Percentiles rank a stretch among this genome's conserved stretches.
Evolutionary conservation across 257 asterid species (phyloP).

Genomic region (Solanum paucissectum): DNA sequence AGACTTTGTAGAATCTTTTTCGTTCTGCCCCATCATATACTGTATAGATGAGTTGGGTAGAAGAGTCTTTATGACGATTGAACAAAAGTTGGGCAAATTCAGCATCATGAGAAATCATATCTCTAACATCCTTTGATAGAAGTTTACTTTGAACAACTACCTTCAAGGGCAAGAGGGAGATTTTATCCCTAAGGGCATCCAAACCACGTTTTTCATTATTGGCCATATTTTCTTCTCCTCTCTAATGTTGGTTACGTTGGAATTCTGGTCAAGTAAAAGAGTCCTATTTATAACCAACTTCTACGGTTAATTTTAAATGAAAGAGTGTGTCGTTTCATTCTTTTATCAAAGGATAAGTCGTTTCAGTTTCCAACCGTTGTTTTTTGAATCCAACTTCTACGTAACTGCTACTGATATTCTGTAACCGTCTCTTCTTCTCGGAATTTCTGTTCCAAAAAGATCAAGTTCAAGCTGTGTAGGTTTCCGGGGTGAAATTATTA

Average conservation of each 20-base stretch:
- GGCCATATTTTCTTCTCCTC: not conserved
- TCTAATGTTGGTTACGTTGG: not conserved
- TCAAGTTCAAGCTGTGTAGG: no score
- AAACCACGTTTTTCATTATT: not conserved
- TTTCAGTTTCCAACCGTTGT: not conserved
- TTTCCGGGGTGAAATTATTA: not conserved
- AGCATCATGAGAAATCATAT: not conserved
- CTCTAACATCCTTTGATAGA: not conserved
- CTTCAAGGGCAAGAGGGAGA: not conserved
- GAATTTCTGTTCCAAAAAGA: no score
- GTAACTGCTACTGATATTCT: not conserved
- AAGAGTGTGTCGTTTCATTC: not conserved
- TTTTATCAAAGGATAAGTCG: not conserved
- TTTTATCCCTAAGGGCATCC: not conserved
- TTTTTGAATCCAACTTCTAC: not conserved
- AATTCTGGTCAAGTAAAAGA: no score
- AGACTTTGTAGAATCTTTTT: not conserved
- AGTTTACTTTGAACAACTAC: not conserved
- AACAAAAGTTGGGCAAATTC: not conserved
- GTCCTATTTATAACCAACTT: not conserved
- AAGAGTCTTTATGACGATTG: not conserved
- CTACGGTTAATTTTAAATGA: not conserved
- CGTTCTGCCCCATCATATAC: not conserved
- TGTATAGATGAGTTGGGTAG: not conserved
- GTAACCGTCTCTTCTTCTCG: not conserved